Conservation (phyloP, 768 basidiomycete species). For the Infundibulicybe gibba region DNA sequence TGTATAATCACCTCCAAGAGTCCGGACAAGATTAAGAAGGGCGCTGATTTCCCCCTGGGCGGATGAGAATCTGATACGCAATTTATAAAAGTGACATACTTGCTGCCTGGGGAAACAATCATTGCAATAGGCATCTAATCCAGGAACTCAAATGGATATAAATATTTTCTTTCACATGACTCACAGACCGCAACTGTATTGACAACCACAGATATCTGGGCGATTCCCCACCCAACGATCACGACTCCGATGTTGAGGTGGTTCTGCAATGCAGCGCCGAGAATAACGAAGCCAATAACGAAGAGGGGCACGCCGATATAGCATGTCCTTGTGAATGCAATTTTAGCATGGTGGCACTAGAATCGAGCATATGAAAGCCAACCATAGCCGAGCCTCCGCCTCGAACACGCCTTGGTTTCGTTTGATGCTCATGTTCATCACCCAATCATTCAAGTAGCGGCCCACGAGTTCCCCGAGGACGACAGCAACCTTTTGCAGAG, state of each 20-base stretch:
- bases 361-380: conserved; percentile 1
- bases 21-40: conserved; percentile 53
- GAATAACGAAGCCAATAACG: conserved; percentile 54
- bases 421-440: conserved; percentile 26
- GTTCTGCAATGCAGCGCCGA: conserved; percentile 53
- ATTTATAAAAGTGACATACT: too few relatives aligned
- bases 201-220: conserved; percentile 52
- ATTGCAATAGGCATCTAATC: conserved; percentile 29
- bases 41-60: conserved; percentile 59
- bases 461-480: conserved; percentile 34
- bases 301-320: conserved; percentile 60
- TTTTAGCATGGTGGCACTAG: neutral
- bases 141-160: neutral
- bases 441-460: conserved; percentile 33
- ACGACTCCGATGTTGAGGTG: conserved; percentile 47
- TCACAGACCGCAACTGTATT: conserved; percentile 54
- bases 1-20: conserved; percentile 33
- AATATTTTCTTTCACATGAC: neutral
- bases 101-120: conserved; percentile 18
- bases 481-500: conserved; percentile 23
- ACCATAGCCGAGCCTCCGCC: conserved; percentile 41
- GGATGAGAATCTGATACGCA: neutral
- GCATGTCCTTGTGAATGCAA: conserved; percentile 39
- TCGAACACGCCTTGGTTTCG: conserved; percentile 36
- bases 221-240: conserved; percentile 67